These are phyloP conservation scores for Maudiozyma barnettii DNA, from an alignment of 805 yeast genomes.

Conservation along the genomic window DNA sequence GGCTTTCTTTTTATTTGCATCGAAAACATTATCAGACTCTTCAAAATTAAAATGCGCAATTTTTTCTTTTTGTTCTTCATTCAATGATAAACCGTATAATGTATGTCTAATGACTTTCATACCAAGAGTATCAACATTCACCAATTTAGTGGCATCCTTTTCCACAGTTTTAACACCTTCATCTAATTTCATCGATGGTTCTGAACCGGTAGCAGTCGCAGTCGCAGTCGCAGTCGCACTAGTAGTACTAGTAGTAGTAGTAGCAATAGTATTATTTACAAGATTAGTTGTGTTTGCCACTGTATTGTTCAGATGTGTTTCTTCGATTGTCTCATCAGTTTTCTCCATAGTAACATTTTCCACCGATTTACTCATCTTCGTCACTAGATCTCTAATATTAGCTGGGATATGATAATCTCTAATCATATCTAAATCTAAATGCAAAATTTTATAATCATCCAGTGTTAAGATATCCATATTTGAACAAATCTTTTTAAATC, in stretches of 20 bases:
- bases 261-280: neutral
- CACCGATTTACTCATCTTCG: neutral
- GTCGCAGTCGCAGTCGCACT: neutral
- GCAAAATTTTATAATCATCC: constrained; percentile 31
- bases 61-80: constrained; percentile 21
- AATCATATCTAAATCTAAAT: constrained; percentile 26
- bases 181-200: constrained; percentile 10
- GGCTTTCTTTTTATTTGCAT: constrained; percentile 17
- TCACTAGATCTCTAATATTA: constrained; percentile 8
- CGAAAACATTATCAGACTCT: constrained; percentile 29
- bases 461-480: constrained; percentile 22
- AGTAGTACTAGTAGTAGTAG: neutral
- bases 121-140: constrained; percentile 67
- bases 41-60: constrained; percentile 30
- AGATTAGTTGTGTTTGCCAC: neutral
- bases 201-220: neutral
- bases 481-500: constrained; percentile 14
- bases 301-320: neutral
- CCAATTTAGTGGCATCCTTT: constrained; percentile 46
- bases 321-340: neutral
- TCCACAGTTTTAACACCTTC: constrained; percentile 35
- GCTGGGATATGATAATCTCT: constrained; percentile 22
- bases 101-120: constrained; percentile 72
- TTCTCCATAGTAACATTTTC: neutral
- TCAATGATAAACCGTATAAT: constrained; percentile 40